phyloP scores from a whole-genome alignment of 768 basidiomycete genomes.

The Tricholomella constricta region DNA sequence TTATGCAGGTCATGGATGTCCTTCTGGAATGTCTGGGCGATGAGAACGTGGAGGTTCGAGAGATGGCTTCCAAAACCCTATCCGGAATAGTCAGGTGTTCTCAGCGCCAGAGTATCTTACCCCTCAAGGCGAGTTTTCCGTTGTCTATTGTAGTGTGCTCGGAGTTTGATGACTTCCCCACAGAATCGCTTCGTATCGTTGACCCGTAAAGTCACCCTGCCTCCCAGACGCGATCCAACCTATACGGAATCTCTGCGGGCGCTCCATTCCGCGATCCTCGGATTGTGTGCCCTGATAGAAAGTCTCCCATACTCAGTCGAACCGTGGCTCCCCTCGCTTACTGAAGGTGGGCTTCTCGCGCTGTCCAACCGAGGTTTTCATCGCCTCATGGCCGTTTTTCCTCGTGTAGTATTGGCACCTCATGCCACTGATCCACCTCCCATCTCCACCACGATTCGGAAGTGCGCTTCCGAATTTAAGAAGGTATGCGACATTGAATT shows the following conservation, averaged over 20 bases:
- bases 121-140: constrained; percentile 64
- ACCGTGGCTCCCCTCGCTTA: constrained; percentile 83
- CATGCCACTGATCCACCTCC: constrained; percentile 87
- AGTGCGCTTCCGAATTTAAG: constrained; percentile 84
- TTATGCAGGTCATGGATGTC: constrained; percentile 78
- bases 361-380: constrained; percentile 1
- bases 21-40: constrained; percentile 83
- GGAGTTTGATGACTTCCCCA: constrained; percentile 11
- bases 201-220: constrained; percentile 62
- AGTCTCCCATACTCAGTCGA: constrained; percentile 96
- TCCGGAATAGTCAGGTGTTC: constrained; percentile 89
- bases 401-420: constrained; percentile 60
- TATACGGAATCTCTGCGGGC: constrained; percentile 75
- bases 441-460: constrained; percentile 87
- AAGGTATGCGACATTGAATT: constrained; percentile 50
- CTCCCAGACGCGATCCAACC: constrained; percentile 63
- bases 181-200: constrained; percentile 81
- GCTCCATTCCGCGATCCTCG: constrained; percentile 88
- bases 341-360: constrained; percentile 55
- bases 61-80: constrained; percentile 85
- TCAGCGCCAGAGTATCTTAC: constrained; percentile 83
- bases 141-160: constrained; percentile 7
- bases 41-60: constrained; percentile 91
- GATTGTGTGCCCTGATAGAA: constrained; percentile 86
- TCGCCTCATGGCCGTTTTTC: constrained; percentile 13